phyloP scores from a whole-genome alignment of 2,329 filamentous ascomycete species.

The Emmonsia crescens region DNA sequence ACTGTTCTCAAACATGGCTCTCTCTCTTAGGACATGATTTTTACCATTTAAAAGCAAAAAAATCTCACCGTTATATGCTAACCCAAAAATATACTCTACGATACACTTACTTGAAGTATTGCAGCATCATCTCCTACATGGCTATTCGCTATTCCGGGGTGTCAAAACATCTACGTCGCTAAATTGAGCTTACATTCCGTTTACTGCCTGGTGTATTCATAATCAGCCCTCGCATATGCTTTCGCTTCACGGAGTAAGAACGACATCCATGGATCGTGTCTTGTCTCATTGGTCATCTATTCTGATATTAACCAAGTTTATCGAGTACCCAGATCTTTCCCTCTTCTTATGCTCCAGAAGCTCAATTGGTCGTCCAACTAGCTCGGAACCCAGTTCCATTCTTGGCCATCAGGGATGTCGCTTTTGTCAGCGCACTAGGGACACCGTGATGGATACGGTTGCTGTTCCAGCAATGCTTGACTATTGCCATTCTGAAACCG shows the following conservation, averaged over 20 bases:
- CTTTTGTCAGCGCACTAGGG: not conserved
- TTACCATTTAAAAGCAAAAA: not conserved
- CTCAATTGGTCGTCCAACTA: not conserved
- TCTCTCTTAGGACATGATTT: not conserved
- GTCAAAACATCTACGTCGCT: not conserved
- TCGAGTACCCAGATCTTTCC: not conserved
- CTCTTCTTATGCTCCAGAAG: not conserved
- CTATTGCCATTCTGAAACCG: conserved; percentile 16
- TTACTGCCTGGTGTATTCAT: not conserved
- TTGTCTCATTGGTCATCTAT: not conserved
- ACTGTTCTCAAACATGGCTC: not conserved
- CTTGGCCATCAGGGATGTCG: not conserved
- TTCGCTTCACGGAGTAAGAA: not conserved
- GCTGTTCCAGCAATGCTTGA: conserved; percentile 13
- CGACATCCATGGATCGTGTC: too few species aligned
- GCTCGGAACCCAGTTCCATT: not conserved
- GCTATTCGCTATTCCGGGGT: not conserved
- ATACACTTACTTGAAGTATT: not conserved
- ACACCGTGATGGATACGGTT: conserved; percentile 3
- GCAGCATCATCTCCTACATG: not conserved
- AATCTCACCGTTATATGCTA: not conserved
- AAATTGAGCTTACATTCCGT: not conserved
- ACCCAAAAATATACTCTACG: not conserved
- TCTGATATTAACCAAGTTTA: not conserved
- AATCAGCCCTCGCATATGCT: not conserved